Evolutionary conservation across 768 basidiomycete species (phyloP), one percentile per base, ranked within the genome.

Genomic region (Artomyces pyxidatus): DNA sequence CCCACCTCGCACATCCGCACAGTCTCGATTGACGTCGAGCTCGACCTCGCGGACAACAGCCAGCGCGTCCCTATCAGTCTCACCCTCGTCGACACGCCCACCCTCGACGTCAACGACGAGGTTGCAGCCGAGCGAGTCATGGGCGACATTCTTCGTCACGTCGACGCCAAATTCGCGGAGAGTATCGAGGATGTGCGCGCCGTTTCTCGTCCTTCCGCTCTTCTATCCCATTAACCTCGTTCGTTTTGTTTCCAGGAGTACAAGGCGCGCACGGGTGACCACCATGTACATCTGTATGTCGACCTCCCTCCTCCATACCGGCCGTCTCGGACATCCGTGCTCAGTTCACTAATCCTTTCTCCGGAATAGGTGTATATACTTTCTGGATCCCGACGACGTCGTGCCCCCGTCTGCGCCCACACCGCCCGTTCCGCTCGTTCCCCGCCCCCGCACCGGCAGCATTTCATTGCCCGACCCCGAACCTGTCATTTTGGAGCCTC

Each of bases 341-440:
- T 41, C 52, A 28, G 25, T 58, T 57, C 48, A 59, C 40, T 26
- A 26, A 17, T n/a, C 52, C 19, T 39, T 40, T 48, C 30, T 37
- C 27, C 11, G 21, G 30, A 55, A 48, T 68, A 89, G 88, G 51
- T 90, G 88, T 60, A 80, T 91, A 51, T 91, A 91, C 69, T 87
- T 91, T 68, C 71, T 91, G 67, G 85, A 90, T 74, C 88, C 88
- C 47, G 85, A 87, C 71, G 63, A 73, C 63, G 87, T 90, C 58
- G 73, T 87, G 51, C 85, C 85, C 48, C 83, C 82, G 28, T 73
- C 78, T 48, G 78, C 80, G 38, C 72, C 83, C 54, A 76, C 75
- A 21, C 83, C 80, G 37, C 80, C 83, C 50, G 80, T 73, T 38
- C 84, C 85, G 37, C 71, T 79, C 54, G 76, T 85, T 55, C 71